Conservation (phyloP, 2,329 filamentous ascomycete genomes). For the Cytospora paraplurivora region DNA sequence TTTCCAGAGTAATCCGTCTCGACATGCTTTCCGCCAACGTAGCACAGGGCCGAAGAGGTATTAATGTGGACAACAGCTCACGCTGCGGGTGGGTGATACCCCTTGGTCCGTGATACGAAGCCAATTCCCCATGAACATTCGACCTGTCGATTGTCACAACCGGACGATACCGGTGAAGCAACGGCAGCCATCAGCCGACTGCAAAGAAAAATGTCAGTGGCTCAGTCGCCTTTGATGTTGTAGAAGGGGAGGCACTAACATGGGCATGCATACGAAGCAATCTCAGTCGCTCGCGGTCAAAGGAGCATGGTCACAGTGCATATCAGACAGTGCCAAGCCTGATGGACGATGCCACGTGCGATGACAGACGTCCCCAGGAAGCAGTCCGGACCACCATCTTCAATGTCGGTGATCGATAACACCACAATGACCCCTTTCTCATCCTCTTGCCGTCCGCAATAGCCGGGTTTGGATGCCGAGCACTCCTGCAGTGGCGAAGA, state of each 20-base stretch:
- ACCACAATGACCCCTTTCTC: background rate
- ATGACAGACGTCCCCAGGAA: background rate
- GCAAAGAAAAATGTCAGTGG: background rate
- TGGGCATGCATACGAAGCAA: background rate
- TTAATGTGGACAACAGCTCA: background rate
- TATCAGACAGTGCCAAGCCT: background rate
- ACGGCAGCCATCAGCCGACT: background rate
- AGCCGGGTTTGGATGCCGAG: background rate
- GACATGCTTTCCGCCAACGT: background rate
- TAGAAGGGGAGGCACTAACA: background rate
- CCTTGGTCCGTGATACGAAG: conserved; percentile 1
- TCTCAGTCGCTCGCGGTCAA: conserved; percentile 14
- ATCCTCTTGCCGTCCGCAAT: background rate
- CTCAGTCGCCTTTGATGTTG: background rate
- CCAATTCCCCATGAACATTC: background rate
- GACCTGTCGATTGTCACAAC: conserved; percentile 6
- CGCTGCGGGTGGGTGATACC: background rate
- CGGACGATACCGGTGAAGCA: background rate
- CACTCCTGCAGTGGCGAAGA: no score
- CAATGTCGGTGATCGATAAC: background rate
- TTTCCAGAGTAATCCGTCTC: background rate
- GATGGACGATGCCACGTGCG: background rate
- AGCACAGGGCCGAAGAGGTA: background rate
- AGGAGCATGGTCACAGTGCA: conserved; percentile 7
- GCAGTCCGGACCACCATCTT: background rate